Base-by-base conservation (phyloP, 768 basidiomycete species). In the Xerocomellus amylosporus region DNA sequence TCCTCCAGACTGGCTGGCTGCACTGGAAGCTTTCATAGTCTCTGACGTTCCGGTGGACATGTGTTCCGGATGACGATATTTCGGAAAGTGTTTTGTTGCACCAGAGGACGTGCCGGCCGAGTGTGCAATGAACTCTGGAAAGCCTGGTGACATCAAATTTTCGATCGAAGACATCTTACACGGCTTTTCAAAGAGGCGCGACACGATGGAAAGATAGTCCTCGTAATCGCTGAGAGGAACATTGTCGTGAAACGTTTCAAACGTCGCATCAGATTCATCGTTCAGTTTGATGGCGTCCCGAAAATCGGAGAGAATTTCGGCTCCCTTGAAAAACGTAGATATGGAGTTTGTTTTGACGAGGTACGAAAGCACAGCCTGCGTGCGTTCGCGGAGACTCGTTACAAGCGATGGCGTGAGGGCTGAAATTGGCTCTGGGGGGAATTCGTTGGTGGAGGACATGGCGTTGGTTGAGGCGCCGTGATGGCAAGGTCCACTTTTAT, bases 91-190 rank as follows among this genome's bases (percentile, higher is more conserved):
- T 45, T 64, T 60, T 6, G 55, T 55, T 15, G 19, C 46, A n/a
- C 56, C 58, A 19, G 56, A 55, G 5, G 53, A 63, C 9, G 61
- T 65, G 26, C 58, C 56, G 5, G 64, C 41, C 5, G 61, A 67
- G 34, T 61, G 58, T 3, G 64, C 63, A 8, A 68, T 55, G 53
- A 61, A 63, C 38, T 56, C 60, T 45, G 61, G 66, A 31, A 63
- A 47, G 4, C 66, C 66, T 5, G 53, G 53, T 0, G 61, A 58
- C 57, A 67, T 64, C 38, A 65, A 15, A 34, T 67, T 52, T 39
- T 67, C 49, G 22, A 67, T 60, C 13, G 56, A 52, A 5, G 51
- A 30, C 31, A 53, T 50, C 34, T 10, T 59, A 33, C 65, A 67
- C 4, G 65, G 63, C 26, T 56, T 8, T n/a, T 63, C 65, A 20